Base-by-base conservation (phyloP, 2,329 filamentous ascomycete genomes). In the Aspergillus ochraceoroseus region DNA sequence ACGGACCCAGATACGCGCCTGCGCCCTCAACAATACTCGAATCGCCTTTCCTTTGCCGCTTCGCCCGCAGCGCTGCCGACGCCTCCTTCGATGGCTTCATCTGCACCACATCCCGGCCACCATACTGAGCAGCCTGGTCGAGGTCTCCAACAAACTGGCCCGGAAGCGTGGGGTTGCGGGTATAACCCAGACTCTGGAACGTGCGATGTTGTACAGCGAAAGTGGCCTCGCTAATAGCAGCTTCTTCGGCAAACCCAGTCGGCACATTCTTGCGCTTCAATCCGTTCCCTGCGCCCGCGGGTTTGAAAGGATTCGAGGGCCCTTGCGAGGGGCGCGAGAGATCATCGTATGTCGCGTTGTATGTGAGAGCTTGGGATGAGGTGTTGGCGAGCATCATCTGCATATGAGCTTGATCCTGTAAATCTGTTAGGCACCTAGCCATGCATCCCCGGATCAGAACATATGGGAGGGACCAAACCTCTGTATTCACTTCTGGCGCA, bases 191-290 rank as follows among this genome's bases (percentile, higher is more conserved):
- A 47, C 83, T 76, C 61, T 90, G 83, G 45, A 92, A 77, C 1
- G 87, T 88, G 42, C 87, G 83, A 61, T 95, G 89, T 50, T 92
- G 88, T 57, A 79, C 79, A 53, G 87, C 80, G 62, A 98, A 98
- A 0, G 86, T 88, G 49, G 90, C 80, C 58, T 96, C 92, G 63
- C 87, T 94, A 49, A 98, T 80, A 53, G 79, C 85, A 0, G 85
- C 88, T 65, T 98, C 90, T 53, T 92, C 78, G 2, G 92, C 92
- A 55, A 79, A 83, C 7, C 92, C 92, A 0, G 92, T 95, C 7
- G 86, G 74, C 1, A 89, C 75, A 47, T 88, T 90, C 59, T 89
- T 90, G 45, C 85, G 80, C 66, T 89, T 90, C 44, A 80, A 61
- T 1, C 67, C 65, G 33, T 70, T 76, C 13, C 53, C 58, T 9